Evolutionary conservation across 495 filamentous ascomycete species (phyloP), one percentile per base, ranked within the genome.

Genomic region (Physcia stellaris): DNA sequence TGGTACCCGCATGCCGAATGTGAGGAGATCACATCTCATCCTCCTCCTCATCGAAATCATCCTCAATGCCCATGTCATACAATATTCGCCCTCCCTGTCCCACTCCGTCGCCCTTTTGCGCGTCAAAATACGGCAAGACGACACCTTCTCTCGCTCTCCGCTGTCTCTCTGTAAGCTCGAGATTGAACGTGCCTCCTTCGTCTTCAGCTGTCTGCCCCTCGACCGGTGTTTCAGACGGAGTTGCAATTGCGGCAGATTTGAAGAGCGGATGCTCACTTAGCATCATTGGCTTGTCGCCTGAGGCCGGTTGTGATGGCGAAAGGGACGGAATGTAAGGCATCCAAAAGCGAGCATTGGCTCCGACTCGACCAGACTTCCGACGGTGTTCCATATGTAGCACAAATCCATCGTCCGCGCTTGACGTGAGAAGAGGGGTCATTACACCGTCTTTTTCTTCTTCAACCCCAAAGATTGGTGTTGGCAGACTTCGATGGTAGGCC

Each of bases 1-100:
- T n/a, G n/a, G n/a, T n/a, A n/a, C n/a, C n/a, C n/a, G n/a, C n/a
- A n/a, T n/a, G n/a, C n/a, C n/a, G n/a, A n/a, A n/a, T n/a, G n/a
- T n/a, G n/a, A n/a, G n/a, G n/a, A n/a, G n/a, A n/a, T n/a, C n/a
- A n/a, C n/a, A 95, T 86, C 59, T 98, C 92, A 66, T 98, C 90
- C 54, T 98, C 92, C 60, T 96, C 92, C 44, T 96, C 90, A 53
- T 98, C 90, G 58, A 94, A 98, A 59, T 98, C 92, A 63, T 98
- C 90, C 63, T 94, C 92, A 37, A 73, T 71, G 21, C 88, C 90
- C 79, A 95, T 90, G 37, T 94, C 87, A 61, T 96, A 96, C 50
- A 98, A 51, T 37, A 98, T 98, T 44, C 87, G 68, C 0, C 92
- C 90, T 13, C 79, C 79, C 22, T 84, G 82, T 10, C 88, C 47